Base-by-base conservation (phyloP, 2,329 filamentous ascomycete genomes). In the Colletotrichum falcatum region DNA sequence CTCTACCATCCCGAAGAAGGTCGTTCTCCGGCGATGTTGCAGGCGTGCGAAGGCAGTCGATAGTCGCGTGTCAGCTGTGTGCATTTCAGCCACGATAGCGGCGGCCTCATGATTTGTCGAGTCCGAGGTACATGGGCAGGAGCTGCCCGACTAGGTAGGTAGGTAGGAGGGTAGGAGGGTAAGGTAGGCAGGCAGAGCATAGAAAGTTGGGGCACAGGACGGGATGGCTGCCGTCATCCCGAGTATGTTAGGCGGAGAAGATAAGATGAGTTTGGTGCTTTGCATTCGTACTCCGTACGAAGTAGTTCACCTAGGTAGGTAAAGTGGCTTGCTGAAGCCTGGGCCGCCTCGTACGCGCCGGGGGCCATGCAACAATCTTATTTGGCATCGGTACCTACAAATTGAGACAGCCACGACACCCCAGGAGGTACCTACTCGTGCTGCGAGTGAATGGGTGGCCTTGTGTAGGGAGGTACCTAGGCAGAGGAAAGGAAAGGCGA, bases 261-360 rank as follows among this genome's bases (percentile, higher is more conserved):
- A 49, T 46, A 28, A 61, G 56, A 67, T 44, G 67, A 61, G 28
- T 58, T 48, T 37, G 56, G 51, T n/a, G n/a, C n/a, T n/a, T n/a
- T n/a, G n/a, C n/a, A n/a, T n/a, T n/a, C n/a, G n/a, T n/a, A n/a
- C n/a, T n/a, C n/a, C n/a, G n/a, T n/a, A n/a, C n/a, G n/a, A n/a
- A n/a, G n/a, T n/a, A n/a, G n/a, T n/a, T n/a, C n/a, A n/a, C n/a
- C n/a, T n/a, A n/a, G n/a, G n/a, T n/a, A n/a, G n/a, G n/a, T 44
- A 37, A 33, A 44, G 67, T 70, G 67, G 67, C 67, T 62, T 70
- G 64, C 64, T 70, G 67, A 53, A 67, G 37, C 39, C 44, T 48
- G 14, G 35, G n/a, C 53, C 44, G 30, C 49, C 66, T 61, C 26
- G 16, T 54, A 56, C 55, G 55, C 48, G 51, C 35, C 44, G 55